Base-by-base conservation (phyloP, 768 basidiomycete species). In the Hericium erinaceus region DNA sequence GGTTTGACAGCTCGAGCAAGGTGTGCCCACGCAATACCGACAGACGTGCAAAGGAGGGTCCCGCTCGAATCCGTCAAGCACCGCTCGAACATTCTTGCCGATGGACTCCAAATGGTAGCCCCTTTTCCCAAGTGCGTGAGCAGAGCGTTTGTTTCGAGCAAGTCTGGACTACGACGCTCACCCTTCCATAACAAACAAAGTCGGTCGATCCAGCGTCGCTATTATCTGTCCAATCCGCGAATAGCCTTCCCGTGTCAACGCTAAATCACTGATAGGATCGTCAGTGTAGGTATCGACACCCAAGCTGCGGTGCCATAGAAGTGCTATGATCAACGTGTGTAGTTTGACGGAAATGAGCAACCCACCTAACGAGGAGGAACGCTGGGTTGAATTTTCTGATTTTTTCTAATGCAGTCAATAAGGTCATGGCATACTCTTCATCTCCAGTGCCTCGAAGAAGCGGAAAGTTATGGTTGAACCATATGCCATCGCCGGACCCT, bases 141-240 rank as follows among this genome's bases (percentile, higher is more conserved):
- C 12, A 33, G 33, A 33, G 33, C 33, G 33, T 16, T 44, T 44
- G 16, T 1, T 20, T 16, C 22, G 41, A 55, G 20, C 8, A n/a
- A 22, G 16, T 15, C 16, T 37, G 39, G 38, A n/a, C 16, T 39
- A 40, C 37, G 16, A 41, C 39, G 46, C 67, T 22, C 48, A 72
- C 71, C 72, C 69, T 56, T 73, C 71, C 71, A 73, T 67, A 10
- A 68, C 62, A 55, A 73, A 73, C n/a, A 69, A 61, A 10, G 70
- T 69, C 4, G 61, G 62, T 39, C 57, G 58, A 13, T 39, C 40
- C 2, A 66, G 15, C 6, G 49, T 22, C 11, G 61, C 60, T 11
- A 71, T 64, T 9, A 61, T 20, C 38, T 41, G 40, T 13, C 70
- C 69, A 28, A 73, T 70, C 22, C 54, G 39, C 16, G 61, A 41